Conservation (phyloP, 106 monocot species). For the Platanthera guangdongensis region DNA sequence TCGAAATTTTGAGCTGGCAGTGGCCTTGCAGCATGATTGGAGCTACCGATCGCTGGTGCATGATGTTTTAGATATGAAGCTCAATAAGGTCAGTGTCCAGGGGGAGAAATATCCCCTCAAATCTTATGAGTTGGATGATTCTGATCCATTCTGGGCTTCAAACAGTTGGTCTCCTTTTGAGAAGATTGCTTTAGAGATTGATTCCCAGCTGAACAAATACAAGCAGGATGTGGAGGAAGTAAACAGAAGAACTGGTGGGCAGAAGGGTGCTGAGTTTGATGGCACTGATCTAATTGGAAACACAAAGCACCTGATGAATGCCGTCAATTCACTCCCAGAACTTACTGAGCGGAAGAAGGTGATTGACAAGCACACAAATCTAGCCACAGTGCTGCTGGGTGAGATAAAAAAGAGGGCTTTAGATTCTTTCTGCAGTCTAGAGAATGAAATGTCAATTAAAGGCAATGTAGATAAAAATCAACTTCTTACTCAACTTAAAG, state of each 20-base stretch:
- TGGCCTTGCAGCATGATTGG: slow-evolving; percentile 93
- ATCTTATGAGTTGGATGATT: slow-evolving; percentile 63
- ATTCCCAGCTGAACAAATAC: slow-evolving; percentile 75
- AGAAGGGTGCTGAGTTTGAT: slow-evolving; percentile 64
- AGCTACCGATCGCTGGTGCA: slow-evolving; percentile 80
- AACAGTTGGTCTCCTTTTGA: slow-evolving; percentile 84
- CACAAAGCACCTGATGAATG: slow-evolving; percentile 83
- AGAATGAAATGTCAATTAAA: slow-evolving; percentile 75
- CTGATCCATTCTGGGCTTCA: slow-evolving; percentile 70
- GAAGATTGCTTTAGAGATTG: slow-evolving; percentile 95
- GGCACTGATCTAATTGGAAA: slow-evolving; percentile 86
- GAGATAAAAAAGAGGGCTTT: slow-evolving; percentile 83
- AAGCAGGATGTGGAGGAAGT: slow-evolving; percentile 94
- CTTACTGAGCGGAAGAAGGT: slow-evolving; percentile 88
- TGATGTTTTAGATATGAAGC: slow-evolving; percentile 69
- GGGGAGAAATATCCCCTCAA: slow-evolving; percentile 41
- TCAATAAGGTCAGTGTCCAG: slow-evolving; percentile 49
- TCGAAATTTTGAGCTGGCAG: slow-evolving; percentile 82
- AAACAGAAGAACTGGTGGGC: slow-evolving; percentile 69
- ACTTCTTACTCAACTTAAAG: slow-evolving; percentile 55
- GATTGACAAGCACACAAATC: slow-evolving; percentile 89
- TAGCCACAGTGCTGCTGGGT: slow-evolving; percentile 73
- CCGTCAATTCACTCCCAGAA: slow-evolving; percentile 90
- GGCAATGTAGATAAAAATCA: slow-evolving; percentile 50
- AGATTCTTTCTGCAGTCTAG: slow-evolving; percentile 75